Evolutionary conservation across 192 early-diverging fungal genomes (phyloP), one percentile per base, ranked within the genome.

Genomic region (Backusella parvicylindrica): DNA sequence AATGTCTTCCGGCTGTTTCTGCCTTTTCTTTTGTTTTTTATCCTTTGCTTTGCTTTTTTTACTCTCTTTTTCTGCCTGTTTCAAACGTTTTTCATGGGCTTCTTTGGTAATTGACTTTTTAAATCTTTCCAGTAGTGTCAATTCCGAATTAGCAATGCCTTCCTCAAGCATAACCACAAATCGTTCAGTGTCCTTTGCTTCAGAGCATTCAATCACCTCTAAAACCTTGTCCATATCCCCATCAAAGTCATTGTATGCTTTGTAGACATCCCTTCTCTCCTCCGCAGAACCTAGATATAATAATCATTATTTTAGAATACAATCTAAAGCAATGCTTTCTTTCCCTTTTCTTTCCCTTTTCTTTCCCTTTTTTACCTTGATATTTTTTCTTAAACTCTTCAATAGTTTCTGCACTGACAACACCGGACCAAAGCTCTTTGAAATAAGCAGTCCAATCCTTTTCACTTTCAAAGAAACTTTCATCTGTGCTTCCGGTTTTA

Each of bases 381-480:
- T 97, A 97, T 28, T 83, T 84, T 38, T 82, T 80, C 4, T 85
- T 79, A 83, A 92, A 94, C 75, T 91, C 89, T 28, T 87, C 90
- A 74, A 96, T 95, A 7, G 89, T 90, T n/a, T 88, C 79, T 11
- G 89, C 88, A 41, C 84, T 90, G 6, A 96, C 92, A 8, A 91
- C 76, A 26, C 91, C 93, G 2, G 79, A 74, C 91, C 90, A 95
- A 50, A 96, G 83, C 50, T 91, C 87, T 38, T 89, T 78, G 78
- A 96, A 97, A 71, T 93, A 96, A 16, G 88, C 94, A 75, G 91
- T 88, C 95, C 94, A 96, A 70, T 89, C 88, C 69, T 84, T 86
- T 43, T 79, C 86, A 8, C 83, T 80, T 23, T 88, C 78, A 65
- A 70, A 70, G 6, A 31, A n/a, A 31, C 84, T 77, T 31, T 75